A percentile compares a stretch with the other conserved stretches of the same genome.
Evolutionary conservation across 805 yeast genomes (phyloP).

Genomic region (Kazachstania taianensis): DNA sequence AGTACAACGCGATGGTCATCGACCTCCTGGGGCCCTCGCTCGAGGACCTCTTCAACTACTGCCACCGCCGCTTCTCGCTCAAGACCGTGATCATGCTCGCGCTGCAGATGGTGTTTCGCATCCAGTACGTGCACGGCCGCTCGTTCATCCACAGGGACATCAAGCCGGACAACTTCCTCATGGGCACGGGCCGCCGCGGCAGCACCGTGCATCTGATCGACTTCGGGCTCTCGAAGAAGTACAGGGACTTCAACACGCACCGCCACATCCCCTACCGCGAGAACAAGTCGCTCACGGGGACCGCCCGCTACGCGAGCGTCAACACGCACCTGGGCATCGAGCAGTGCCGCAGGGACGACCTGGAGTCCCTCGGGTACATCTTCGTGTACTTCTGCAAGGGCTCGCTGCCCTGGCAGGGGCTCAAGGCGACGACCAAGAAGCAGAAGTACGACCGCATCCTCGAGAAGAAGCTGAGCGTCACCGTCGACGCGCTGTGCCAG

Average conservation of each 20-base stretch:
- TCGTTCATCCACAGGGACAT: constrained; percentile 83
- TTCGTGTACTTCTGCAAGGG: constrained; percentile 92
- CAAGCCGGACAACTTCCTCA: constrained; percentile 75
- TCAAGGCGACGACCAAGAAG: constrained; percentile 95
- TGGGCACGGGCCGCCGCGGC: constrained; percentile 92
- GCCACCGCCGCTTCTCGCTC: constrained; percentile 86
- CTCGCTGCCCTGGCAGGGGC: constrained; percentile 97
- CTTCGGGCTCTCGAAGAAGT: constrained; percentile 90
- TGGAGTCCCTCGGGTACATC: constrained; percentile 91
- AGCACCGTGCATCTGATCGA: constrained; percentile 91
- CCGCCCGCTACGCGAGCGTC: constrained; percentile 95
- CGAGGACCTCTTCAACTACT: constrained; percentile 92
- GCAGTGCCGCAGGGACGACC: constrained; percentile 92
- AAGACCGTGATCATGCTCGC: constrained; percentile 90
- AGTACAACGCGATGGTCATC: constrained; percentile 94
- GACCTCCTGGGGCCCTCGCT: constrained; percentile 92
- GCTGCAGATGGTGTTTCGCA: constrained; percentile 87
- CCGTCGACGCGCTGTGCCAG: constrained; percentile 79
- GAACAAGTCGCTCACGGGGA: constrained; percentile 93
- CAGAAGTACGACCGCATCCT: constrained; percentile 95
- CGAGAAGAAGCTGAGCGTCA: constrained; percentile 90
- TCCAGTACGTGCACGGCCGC: constrained; percentile 92
- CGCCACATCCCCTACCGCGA: constrained; percentile 94
- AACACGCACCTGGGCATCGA: constrained; percentile 96
- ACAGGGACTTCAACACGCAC: constrained; percentile 89